Conservation (phyloP, 139 green algal species). For the Marvania coccoides region DNA sequence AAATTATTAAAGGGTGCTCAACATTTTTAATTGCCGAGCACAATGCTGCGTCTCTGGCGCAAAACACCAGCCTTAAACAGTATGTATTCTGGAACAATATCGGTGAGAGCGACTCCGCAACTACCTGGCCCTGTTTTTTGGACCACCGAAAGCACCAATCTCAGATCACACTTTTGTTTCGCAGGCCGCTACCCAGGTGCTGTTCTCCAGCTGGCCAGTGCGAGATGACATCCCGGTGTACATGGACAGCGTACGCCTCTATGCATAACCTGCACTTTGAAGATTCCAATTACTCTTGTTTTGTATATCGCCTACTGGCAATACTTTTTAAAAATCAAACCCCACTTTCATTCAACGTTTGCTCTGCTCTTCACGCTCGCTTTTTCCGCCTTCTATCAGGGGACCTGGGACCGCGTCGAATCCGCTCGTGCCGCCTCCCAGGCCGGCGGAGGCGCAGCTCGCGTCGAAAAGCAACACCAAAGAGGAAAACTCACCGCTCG, state of each 20-base stretch:
- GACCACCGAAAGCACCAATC: too few relatives aligned
- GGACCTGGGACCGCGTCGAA: slow-evolving; percentile 11
- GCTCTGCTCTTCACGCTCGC: background rate
- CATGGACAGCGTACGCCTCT: background rate
- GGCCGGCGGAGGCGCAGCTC: slow-evolving; percentile 21
- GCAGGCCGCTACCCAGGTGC: too few relatives aligned
- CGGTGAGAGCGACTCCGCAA: too few relatives aligned
- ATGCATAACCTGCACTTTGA: background rate
- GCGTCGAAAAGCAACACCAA: slow-evolving; percentile 27
- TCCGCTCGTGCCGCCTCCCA: background rate
- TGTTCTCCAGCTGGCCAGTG: background rate
- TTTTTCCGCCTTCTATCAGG: background rate
- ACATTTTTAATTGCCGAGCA: too few relatives aligned
- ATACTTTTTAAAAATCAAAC: background rate
- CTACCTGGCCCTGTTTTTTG: too few relatives aligned
- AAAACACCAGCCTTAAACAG: too few relatives aligned
- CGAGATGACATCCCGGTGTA: slow-evolving; percentile 6
- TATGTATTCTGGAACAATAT: too few relatives aligned
- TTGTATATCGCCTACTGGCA: background rate
- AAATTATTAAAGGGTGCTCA: too few relatives aligned
- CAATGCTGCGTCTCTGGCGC: too few relatives aligned
- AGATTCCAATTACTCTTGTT: background rate
- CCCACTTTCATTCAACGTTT: too few relatives aligned
- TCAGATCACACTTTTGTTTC: background rate
- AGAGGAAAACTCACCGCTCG: slow-evolving; percentile 56